Percentiles rank a stretch among this genome's conserved stretches.
Evolutionary conservation across 805 yeast species (phyloP).

Genomic region (Ogataea ramenticola): DNA sequence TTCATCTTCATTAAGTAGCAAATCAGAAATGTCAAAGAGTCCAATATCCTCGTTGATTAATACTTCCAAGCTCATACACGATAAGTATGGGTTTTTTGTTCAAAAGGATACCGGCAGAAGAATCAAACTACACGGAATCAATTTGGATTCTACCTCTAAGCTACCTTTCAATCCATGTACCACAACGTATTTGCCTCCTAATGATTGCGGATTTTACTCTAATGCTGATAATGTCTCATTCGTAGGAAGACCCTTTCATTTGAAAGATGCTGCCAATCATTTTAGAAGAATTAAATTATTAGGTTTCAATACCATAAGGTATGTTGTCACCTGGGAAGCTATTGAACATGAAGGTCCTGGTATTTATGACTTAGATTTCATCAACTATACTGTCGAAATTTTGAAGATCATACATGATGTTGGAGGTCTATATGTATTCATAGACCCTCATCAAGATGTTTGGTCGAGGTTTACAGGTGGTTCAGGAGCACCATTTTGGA

Average conservation of each 20-base stretch:
- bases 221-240: constrained; percentile 72
- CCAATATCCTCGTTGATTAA: constrained; percentile 2
- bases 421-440: constrained; percentile 71
- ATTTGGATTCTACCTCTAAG: constrained; percentile 70
- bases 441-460: constrained; percentile 92
- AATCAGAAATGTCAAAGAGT: not conserved
- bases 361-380: constrained; percentile 66
- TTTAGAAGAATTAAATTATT: constrained; percentile 62
- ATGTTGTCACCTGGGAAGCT: constrained; percentile 86
- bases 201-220: constrained; percentile 45
- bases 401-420: constrained; percentile 47
- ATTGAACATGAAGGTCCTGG: constrained; percentile 87
- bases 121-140: constrained; percentile 71
- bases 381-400: constrained; percentile 60
- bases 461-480: constrained; percentile 91
- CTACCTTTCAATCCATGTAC: constrained; percentile 53
- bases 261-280: constrained; percentile 66
- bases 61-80: constrained; percentile 24
- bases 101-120: constrained; percentile 45
- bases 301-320: constrained; percentile 78
- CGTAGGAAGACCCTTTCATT: constrained; percentile 73
- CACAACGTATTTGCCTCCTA: constrained; percentile 31
- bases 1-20: not conserved
- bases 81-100: constrained; percentile 49
- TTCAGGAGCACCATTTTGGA: constrained; percentile 93